Base-by-base conservation (phyloP, 1,284 basidiomycete genomes). In the Phylloporus gajari region DNA sequence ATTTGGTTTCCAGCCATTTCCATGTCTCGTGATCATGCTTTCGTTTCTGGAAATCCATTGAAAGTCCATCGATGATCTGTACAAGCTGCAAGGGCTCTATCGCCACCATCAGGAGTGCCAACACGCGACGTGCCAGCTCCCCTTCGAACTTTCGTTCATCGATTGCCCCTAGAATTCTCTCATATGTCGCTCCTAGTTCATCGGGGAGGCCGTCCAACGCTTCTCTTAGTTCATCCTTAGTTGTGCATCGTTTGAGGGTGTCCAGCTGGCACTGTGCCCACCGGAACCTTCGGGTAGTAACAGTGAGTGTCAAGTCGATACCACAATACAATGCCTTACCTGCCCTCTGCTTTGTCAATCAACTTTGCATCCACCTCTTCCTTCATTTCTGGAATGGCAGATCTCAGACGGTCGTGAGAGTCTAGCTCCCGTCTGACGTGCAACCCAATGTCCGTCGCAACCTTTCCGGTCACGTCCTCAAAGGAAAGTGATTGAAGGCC, bases 211-310 rank as follows among this genome's bases (percentile, higher is more conserved):
- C 48, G 13, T 60, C 35, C 15, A 65, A 53, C 1, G 44, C 68
- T 59, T 59, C 48, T n/a, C 5, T 48, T 11, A 68, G n/a, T n/a
- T 68, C 66, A 9, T 35, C n/a, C n/a, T 21, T 35, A 35, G 35
- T 35, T 5, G 35, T 8, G 8, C 35, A 35, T 35, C 35, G 35
- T 35, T 35, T 35, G 35, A 35, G 35, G 35, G 35, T 8, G 35
- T 35, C 35, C 8, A 35, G 35, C 35, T 35, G 35, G 8, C 71
- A 72, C 25, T 70, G 59, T 4, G 70, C 65, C 71, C 71, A 72
- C 7, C 61, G 65, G 25, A 72, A 72, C 23, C 68, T 70, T 59
- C 9, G 27, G 44, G 48, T 32, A 27, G 13, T 11, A 7, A 11
- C 12, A 3, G 11, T 68, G 8, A 68, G 40, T 46, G 11, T 2